Conservation (phyloP, 1,139 yeast genomes). For the Pichia sp. region DNA sequence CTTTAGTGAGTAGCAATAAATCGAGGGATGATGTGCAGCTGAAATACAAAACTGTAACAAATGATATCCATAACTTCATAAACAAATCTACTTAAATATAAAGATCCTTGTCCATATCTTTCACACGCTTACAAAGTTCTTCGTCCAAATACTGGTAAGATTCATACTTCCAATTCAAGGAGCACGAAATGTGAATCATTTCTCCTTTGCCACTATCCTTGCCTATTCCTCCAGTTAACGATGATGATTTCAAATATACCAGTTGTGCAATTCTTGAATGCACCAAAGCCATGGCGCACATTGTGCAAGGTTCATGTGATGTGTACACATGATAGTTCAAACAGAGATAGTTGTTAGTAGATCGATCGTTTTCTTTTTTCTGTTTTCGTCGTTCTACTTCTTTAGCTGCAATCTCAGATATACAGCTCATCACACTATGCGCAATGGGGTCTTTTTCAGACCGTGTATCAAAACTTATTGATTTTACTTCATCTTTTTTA, state of each 20-base stretch:
- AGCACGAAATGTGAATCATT: constrained; percentile 64
- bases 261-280: constrained; percentile 78
- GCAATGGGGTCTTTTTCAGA: constrained; percentile 38
- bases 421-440: constrained; percentile 72
- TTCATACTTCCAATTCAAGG: constrained; percentile 74
- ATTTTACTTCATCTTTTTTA: constrained; percentile 30
- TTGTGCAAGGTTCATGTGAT: constrained; percentile 92
- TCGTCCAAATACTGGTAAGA: constrained; percentile 47
- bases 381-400: constrained; percentile 35
- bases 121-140: constrained; percentile 27
- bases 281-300: constrained; percentile 95
- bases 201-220: constrained; percentile 59
- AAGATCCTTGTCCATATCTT: constrained; percentile 18
- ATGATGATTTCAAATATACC: constrained; percentile 46
- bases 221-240: constrained; percentile 47
- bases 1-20: neutral
- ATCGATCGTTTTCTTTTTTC: constrained; percentile 6
- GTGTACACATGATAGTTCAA: constrained; percentile 71
- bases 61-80: neutral
- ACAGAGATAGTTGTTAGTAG: constrained; percentile 51
- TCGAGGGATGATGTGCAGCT: neutral
- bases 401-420: constrained; percentile 47
- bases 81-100: neutral
- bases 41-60: neutral
- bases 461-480: constrained; percentile 35